A percentile compares a stretch with the other conserved stretches of the same genome.
Evolutionary conservation across 2,329 filamentous ascomycete genomes (phyloP).

Genomic region (Neurospora sp.): DNA sequence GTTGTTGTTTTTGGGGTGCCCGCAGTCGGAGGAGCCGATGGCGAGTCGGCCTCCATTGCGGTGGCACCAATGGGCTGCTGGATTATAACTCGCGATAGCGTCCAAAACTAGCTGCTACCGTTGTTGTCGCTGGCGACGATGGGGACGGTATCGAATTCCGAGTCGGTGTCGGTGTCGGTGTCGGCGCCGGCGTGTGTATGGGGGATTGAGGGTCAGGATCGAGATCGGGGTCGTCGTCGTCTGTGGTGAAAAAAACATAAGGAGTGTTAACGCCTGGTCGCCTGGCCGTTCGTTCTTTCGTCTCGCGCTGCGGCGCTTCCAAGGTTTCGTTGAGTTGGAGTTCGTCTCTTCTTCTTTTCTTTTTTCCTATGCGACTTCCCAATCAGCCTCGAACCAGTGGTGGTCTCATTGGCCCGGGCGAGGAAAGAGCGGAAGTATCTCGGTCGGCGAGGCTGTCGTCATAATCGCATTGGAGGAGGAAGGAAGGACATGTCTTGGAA

Average conservation of each 20-base stretch:
- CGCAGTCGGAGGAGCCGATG: constrained; percentile 8
- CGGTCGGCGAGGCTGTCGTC: background rate
- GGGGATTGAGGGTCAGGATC: background rate
- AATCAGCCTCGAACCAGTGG: background rate
- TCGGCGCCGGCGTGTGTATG: background rate
- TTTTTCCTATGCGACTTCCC: background rate
- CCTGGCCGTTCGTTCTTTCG: background rate
- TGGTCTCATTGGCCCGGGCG: background rate
- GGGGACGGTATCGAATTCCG: background rate
- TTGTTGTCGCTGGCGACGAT: background rate
- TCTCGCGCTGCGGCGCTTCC: background rate
- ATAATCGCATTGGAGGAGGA: background rate
- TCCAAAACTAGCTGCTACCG: background rate
- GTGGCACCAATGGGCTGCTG: constrained; percentile 1
- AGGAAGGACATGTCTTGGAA: background rate
- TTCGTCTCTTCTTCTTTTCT: background rate
- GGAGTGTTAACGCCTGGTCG: background rate
- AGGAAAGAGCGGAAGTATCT: background rate
- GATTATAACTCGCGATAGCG: background rate
- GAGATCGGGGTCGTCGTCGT: background rate
- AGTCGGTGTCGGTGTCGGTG: background rate
- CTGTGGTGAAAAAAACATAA: background rate
- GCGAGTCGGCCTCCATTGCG: constrained; percentile 15
- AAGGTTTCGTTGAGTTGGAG: background rate
- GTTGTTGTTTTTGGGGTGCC: background rate